phyloP scores from a whole-genome alignment of 345 rosid species.

The Eucalyptus marginata region DNA sequence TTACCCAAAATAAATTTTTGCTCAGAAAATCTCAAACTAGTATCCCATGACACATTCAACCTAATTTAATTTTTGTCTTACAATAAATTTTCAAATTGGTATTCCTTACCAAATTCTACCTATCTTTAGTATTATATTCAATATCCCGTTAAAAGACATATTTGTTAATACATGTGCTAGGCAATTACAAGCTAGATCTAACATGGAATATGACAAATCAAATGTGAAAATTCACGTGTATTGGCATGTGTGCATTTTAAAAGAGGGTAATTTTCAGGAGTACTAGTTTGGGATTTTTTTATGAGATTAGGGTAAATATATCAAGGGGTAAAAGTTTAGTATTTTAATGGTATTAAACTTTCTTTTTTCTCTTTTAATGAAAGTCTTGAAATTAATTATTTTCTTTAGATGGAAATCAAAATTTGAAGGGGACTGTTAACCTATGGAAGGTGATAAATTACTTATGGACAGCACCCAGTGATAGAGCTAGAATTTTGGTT shows the following conservation, averaged over 20 bases:
- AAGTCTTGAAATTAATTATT: background rate
- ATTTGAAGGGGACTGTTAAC: too few relatives aligned
- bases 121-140: background rate
- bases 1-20: fast-evolving
- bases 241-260: too few relatives aligned
- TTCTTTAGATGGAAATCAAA: background rate
- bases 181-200: fast-evolving
- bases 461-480: fast-evolving
- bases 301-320: too few relatives aligned
- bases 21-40: fast-evolving
- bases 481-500: background rate
- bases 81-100: fast-evolving
- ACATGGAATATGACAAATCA: background rate
- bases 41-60: fast-evolving
- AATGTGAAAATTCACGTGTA: too few relatives aligned
- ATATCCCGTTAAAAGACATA: background rate
- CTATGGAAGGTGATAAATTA: background rate
- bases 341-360: too few relatives aligned
- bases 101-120: fast-evolving
- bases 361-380: fast-evolving
- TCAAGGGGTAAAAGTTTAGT: too few relatives aligned
- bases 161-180: fast-evolving
- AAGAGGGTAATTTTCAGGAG: fast-evolving
- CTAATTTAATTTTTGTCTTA: too few relatives aligned
- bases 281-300: fast-evolving